These are phyloP conservation scores for Fragaria ananassa DNA, from an alignment of 306 rosid species.

Conservation along the genomic window DNA sequence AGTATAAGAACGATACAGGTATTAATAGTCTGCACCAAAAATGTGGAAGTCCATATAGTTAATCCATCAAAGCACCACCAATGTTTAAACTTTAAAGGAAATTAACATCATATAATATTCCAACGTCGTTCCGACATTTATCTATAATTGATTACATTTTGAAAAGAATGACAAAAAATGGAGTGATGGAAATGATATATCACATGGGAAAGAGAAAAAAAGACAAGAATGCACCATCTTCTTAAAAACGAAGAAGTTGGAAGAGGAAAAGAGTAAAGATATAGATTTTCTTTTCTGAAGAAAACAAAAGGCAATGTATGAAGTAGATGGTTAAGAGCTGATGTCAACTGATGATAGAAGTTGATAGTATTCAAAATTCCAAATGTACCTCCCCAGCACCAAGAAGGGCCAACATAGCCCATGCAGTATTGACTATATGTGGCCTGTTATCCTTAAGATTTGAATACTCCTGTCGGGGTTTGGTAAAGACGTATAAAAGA, in stretches of 20 bases:
- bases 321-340: background rate
- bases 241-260: background rate
- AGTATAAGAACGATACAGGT: background rate
- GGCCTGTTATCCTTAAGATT: slow-evolving; percentile 31
- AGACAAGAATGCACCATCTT: background rate
- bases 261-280: background rate
- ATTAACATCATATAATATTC: background rate
- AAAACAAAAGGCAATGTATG: background rate
- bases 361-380: background rate
- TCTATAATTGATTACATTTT: background rate
- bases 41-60: background rate
- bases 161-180: background rate
- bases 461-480: slow-evolving; percentile 26
- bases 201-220: background rate
- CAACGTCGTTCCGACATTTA: background rate
- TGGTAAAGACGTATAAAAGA: background rate
- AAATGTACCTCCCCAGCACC: slow-evolving; percentile 37
- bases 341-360: background rate
- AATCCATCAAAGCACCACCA: background rate
- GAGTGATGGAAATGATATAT: background rate
- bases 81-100: background rate
- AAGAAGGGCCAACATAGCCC: slow-evolving; percentile 40
- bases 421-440: slow-evolving; percentile 36
- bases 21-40: background rate
- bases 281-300: background rate